Evolutionary conservation across 257 asterid genomes (phyloP).

Genomic region (Perilla frutescens): DNA sequence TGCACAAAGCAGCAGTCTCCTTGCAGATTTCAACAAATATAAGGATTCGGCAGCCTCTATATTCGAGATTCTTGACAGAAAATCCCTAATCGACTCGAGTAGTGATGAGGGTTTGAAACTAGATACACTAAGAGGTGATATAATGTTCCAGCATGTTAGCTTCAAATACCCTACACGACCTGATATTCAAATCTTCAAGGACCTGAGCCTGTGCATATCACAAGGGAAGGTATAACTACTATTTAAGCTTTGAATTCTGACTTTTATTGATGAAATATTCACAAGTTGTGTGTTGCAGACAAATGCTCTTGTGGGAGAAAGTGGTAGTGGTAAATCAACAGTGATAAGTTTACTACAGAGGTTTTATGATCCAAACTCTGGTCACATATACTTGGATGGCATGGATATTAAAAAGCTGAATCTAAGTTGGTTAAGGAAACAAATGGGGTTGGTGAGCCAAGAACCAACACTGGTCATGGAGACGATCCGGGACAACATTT

Average conservation of each 20-base stretch:
- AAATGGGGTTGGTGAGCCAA: constrained; percentile 62
- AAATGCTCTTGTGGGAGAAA: constrained; percentile 57
- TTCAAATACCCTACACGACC: constrained; percentile 47
- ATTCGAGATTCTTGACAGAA: constrained; percentile 43
- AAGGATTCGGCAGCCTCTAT: constrained; percentile 45
- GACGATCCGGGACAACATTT: constrained; percentile 52
- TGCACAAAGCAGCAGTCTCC: constrained; percentile 39
- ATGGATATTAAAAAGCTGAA: constrained; percentile 38
- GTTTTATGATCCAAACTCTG: constrained; percentile 51
- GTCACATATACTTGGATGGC: constrained; percentile 44
- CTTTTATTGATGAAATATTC: neutral
- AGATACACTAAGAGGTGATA: constrained; percentile 36
- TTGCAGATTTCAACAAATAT: constrained; percentile 40
- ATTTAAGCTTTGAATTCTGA: no score
- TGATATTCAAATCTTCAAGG: constrained; percentile 40
- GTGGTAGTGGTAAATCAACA: constrained; percentile 67
- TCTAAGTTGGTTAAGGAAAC: constrained; percentile 53
- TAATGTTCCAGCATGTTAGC: constrained; percentile 37
- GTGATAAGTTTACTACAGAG: constrained; percentile 53
- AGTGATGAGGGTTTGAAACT: constrained; percentile 26
- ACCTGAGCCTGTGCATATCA: constrained; percentile 45
- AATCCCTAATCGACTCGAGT: constrained; percentile 40
- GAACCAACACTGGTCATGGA: constrained; percentile 54
- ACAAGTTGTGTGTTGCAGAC: constrained; percentile 41
- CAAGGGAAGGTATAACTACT: constrained; percentile 50